Percentiles rank a stretch among this genome's conserved stretches.
phyloP scores from a whole-genome alignment of 768 basidiomycete species.

The Xerocomellus amylosporus region DNA sequence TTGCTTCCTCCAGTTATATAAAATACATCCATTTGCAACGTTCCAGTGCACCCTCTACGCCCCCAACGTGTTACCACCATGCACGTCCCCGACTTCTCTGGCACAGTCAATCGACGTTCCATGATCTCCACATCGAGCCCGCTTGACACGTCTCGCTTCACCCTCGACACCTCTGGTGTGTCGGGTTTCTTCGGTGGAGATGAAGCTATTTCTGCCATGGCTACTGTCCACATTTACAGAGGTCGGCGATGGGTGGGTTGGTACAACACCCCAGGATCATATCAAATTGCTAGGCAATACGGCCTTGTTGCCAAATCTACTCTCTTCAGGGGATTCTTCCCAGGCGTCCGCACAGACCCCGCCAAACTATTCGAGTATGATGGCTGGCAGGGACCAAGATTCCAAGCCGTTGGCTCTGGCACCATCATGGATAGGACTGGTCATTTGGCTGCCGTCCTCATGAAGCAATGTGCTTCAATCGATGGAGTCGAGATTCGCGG shows the following conservation, averaged over 20 bases:
- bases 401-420: constrained; percentile 2
- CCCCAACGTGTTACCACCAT: background rate
- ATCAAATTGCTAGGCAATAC: constrained; percentile 26
- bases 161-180: constrained; percentile 27
- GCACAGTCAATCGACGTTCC: background rate
- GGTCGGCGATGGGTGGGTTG: constrained; percentile 30
- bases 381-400: background rate
- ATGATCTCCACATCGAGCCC: background rate
- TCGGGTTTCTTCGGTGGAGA: constrained; percentile 33
- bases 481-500: background rate
- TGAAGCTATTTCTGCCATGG: constrained; percentile 32
- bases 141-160: constrained; percentile 1
- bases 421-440: constrained; percentile 9
- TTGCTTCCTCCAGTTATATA: background rate
- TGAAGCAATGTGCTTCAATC: background rate
- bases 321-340: constrained; percentile 11
- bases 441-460: constrained; percentile 4
- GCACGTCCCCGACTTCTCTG: background rate
- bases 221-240: constrained; percentile 26
- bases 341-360: constrained; percentile 15
- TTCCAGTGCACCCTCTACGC: background rate
- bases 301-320: constrained; percentile 19
- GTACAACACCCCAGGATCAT: constrained; percentile 36
- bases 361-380: constrained; percentile 1
- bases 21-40: background rate